These are phyloP conservation scores for Sergeia podlipaevii DNA, from an alignment of 208 protist genomes.

Conservation along the genomic window DNA sequence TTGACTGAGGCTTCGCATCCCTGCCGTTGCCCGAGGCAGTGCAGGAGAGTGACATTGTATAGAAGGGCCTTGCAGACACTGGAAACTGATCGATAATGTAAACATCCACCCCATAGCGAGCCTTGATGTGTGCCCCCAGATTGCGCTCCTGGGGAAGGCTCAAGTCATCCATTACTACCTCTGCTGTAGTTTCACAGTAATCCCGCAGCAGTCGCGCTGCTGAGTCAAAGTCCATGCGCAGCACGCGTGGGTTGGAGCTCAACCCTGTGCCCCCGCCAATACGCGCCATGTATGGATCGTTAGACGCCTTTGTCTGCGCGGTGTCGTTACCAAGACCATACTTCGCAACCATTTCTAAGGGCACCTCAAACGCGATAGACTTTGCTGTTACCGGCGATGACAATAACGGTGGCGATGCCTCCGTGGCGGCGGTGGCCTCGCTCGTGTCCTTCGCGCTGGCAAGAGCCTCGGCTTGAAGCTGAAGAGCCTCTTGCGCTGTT, in stretches of 20 bases:
- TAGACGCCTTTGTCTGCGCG: not conserved
- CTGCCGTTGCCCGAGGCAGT: not conserved
- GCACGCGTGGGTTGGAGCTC: slow-evolving; percentile 14
- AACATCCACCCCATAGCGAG: slow-evolving; percentile 97
- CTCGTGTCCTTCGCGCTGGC: too few species aligned
- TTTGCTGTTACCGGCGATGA: not conserved
- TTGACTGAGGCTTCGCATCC: not conserved
- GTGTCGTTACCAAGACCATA: slow-evolving; percentile 16
- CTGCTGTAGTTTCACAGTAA: slow-evolving; percentile 1
- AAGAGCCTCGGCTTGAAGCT: not conserved
- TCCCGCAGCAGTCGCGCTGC: slow-evolving; percentile 45
- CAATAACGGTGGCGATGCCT: too few species aligned
- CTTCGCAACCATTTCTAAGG: slow-evolving; percentile 12
- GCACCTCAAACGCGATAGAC: slow-evolving; percentile 32
- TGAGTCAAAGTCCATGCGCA: slow-evolving; percentile 51
- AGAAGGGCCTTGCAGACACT: slow-evolving; percentile 95
- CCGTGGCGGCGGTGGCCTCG: not conserved
- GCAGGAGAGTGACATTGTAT: slow-evolving; percentile 95
- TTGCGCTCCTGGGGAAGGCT: slow-evolving; percentile 87
- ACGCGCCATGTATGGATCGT: slow-evolving; percentile 48
- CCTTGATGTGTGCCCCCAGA: slow-evolving; percentile 93
- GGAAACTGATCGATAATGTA: slow-evolving; percentile 99
- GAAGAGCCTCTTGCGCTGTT: not conserved
- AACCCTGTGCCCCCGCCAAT: slow-evolving; percentile 18
- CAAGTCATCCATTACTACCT: slow-evolving; percentile 67